Evolutionary conservation across 495 filamentous ascomycete genomes (phyloP).

Genomic region (Penicillium waksmanii): DNA sequence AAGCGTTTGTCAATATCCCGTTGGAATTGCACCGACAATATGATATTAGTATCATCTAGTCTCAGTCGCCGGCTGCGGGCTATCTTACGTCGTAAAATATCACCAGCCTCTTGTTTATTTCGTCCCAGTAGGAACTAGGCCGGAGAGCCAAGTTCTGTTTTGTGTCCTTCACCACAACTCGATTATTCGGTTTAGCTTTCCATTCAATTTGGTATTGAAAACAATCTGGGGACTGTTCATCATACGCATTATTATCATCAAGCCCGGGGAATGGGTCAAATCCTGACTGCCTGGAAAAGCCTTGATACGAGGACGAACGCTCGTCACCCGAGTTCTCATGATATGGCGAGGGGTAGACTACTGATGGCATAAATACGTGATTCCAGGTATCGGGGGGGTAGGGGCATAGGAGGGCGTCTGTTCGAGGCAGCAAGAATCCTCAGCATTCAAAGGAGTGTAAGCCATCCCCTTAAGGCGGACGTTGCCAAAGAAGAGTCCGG

Average conservation of each 20-base stretch:
- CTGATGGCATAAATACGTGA: slow-evolving; percentile 23
- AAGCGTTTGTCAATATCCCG: slow-evolving; percentile 12
- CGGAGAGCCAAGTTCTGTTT: slow-evolving; percentile 31
- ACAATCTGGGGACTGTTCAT: slow-evolving; percentile 35
- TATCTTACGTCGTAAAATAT: slow-evolving; percentile 19
- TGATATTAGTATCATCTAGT: slow-evolving; percentile 22
- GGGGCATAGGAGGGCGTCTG: slow-evolving; percentile 27
- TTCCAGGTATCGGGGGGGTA: no score
- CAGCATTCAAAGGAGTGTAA: slow-evolving; percentile 20
- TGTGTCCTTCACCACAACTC: slow-evolving; percentile 34
- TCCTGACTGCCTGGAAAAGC: no score
- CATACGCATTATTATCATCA: no score
- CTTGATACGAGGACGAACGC: background rate
- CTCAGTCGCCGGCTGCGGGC: slow-evolving; percentile 19
- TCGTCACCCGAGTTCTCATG: background rate
- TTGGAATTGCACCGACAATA: slow-evolving; percentile 18
- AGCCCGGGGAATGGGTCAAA: slow-evolving; percentile 20
- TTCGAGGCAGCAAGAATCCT: slow-evolving; percentile 21
- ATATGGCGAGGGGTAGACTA: slow-evolving; percentile 9
- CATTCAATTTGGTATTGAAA: slow-evolving; percentile 44
- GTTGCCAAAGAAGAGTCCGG: no score
- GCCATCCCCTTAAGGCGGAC: no score
- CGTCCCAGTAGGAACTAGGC: slow-evolving; percentile 25
- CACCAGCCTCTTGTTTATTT: slow-evolving; percentile 15
- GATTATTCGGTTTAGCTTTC: slow-evolving; percentile 39